Conservation (phyloP, 306 rosid species). For the Senna tora region DNA sequence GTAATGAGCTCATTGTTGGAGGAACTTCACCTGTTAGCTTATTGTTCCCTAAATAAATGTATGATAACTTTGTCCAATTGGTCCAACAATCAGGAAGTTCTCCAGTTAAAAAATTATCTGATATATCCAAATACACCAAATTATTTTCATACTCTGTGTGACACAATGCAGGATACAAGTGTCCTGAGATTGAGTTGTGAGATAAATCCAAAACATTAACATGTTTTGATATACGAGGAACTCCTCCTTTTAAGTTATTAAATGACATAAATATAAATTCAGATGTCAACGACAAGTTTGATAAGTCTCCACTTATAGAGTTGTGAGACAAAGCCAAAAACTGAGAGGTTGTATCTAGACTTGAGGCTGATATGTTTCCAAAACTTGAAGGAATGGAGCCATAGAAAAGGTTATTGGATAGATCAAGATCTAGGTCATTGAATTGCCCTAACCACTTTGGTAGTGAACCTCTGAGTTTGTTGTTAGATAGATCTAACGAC, state of each 20-base stretch:
- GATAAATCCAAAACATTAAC: background rate
- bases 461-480: background rate
- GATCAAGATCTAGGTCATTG: background rate
- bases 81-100: background rate
- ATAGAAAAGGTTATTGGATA: background rate
- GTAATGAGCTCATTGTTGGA: background rate
- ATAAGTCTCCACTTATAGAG: background rate
- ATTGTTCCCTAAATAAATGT: slow-evolving; percentile 18
- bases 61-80: background rate
- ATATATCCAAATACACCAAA: background rate
- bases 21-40: slow-evolving; percentile 28
- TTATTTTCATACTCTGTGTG: background rate
- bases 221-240: background rate
- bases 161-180: background rate
- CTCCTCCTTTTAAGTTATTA: too few species aligned
- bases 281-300: too few species aligned
- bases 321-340: background rate
- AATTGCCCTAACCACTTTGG: background rate
- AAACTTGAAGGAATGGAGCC: slow-evolving; percentile 5
- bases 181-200: background rate
- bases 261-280: too few species aligned
- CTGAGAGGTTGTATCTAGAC: background rate
- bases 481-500: background rate
- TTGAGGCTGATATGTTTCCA: slow-evolving; percentile 5
- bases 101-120: background rate